Percentiles rank a stretch among this genome's conserved stretches.
These are phyloP conservation scores for Fusarium gaditjirri DNA, from an alignment of 2,329 filamentous ascomycete genomes.

Conservation along the genomic window DNA sequence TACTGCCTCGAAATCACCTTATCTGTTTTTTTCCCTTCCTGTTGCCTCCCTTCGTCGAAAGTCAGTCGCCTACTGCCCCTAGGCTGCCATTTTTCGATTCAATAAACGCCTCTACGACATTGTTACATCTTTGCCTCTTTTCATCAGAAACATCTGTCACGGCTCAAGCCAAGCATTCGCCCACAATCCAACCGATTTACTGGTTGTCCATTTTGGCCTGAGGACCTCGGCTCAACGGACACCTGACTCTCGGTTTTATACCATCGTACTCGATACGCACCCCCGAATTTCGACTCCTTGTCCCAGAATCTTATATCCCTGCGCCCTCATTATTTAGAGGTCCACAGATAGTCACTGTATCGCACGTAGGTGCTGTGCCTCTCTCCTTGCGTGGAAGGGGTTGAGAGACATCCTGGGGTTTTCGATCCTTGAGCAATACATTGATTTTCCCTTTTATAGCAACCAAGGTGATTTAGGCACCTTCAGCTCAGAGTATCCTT, in stretches of 20 bases:
- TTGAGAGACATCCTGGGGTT: conserved; percentile 41
- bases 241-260: background rate
- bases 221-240: conserved; percentile 36
- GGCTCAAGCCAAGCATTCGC: conserved; percentile 7
- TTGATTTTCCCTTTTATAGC: conserved; percentile 17
- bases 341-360: conserved; percentile 33
- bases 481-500: conserved; percentile 28
- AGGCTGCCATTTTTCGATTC: conserved; percentile 26
- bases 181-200: conserved; percentile 24
- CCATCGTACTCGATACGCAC: conserved; percentile 14
- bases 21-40: conserved; percentile 11
- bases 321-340: conserved; percentile 38
- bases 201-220: conserved; percentile 1
- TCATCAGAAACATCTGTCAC: conserved; percentile 4
- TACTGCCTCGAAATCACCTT: conserved; percentile 33
- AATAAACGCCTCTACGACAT: conserved; percentile 22
- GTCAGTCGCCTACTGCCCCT: conserved; percentile 26
- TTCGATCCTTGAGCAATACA: conserved; percentile 32
- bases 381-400: conserved; percentile 42
- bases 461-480: conserved; percentile 36
- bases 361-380: conserved; percentile 40
- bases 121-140: conserved; percentile 22
- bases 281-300: conserved; percentile 25
- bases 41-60: conserved; percentile 29
- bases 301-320: conserved; percentile 19